A percentile compares a stretch with the other conserved stretches of the same genome.
Evolutionary conservation across 1,284 basidiomycete species (phyloP).

Genomic region (Golubevia pallescens): DNA sequence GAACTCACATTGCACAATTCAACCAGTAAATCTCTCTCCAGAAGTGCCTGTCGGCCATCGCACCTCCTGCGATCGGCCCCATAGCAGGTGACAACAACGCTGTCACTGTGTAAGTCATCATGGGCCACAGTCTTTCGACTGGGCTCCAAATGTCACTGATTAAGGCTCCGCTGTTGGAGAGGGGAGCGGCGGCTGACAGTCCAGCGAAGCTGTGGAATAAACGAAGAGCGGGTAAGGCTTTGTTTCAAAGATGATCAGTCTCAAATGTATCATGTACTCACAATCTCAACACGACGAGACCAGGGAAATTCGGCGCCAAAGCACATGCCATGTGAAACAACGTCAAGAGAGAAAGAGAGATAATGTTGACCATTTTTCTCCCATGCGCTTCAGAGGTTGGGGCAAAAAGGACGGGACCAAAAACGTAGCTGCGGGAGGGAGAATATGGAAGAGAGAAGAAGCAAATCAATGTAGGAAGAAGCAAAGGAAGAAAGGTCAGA

Average conservation of each 20-base stretch:
- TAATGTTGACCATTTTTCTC: slow-evolving; percentile 31
- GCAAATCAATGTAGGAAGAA: no score
- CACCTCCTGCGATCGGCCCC: neutral
- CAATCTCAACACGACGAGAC: slow-evolving; percentile 29
- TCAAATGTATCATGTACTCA: slow-evolving; percentile 1
- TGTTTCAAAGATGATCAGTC: no score
- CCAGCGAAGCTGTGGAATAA: slow-evolving; percentile 17
- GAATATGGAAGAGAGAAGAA: slow-evolving; percentile 3
- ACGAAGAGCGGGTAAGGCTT: no score
- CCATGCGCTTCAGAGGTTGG: slow-evolving; percentile 38
- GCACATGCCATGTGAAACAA: slow-evolving; percentile 39
- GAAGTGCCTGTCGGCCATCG: neutral
- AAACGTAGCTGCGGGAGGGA: slow-evolving; percentile 22
- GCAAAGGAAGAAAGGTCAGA: no score
- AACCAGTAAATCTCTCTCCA: neutral
- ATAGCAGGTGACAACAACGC: slow-evolving; percentile 30
- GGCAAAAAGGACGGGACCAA: slow-evolving; percentile 38
- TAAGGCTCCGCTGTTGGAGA: slow-evolving; percentile 22
- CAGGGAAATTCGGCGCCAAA: slow-evolving; percentile 22
- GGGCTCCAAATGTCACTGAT: slow-evolving; percentile 27
- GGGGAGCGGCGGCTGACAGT: slow-evolving; percentile 30
- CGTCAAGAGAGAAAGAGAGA: slow-evolving; percentile 24
- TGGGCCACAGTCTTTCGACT: slow-evolving; percentile 22
- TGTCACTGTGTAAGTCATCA: slow-evolving; percentile 29
- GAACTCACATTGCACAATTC: neutral